These are phyloP conservation scores for Colletotrichum tamarilloi DNA, from an alignment of 2,329 filamentous ascomycete genomes.

Conservation along the genomic window DNA sequence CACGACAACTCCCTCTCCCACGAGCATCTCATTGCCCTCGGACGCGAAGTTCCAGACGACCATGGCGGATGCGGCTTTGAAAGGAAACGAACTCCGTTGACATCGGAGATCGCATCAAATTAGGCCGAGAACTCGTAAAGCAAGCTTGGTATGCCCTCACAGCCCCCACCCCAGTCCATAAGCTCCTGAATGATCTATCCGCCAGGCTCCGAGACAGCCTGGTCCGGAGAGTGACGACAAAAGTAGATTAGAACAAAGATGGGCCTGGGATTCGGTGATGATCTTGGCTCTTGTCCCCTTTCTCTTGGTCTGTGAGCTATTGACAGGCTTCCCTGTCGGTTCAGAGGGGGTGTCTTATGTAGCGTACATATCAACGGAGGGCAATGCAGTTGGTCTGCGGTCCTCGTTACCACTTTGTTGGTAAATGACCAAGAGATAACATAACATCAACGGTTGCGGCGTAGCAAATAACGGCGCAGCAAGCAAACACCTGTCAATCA, in stretches of 20 bases:
- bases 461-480: neutral
- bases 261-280: neutral
- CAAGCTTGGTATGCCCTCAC: neutral
- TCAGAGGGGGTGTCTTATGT: neutral
- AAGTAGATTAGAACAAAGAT: slow-evolving; percentile 4
- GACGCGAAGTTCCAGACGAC: neutral
- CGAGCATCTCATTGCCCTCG: neutral
- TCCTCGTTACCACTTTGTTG: slow-evolving; percentile 23
- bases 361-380: neutral
- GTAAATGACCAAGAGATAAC: slow-evolving; percentile 31
- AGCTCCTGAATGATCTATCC: neutral
- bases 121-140: neutral
- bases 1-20: neutral
- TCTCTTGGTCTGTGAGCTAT: slow-evolving; percentile 23
- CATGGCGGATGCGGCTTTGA: neutral
- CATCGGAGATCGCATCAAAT: neutral
- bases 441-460: slow-evolving; percentile 9
- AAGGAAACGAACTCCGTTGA: neutral
- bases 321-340: neutral
- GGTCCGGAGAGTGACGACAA: slow-evolving; percentile 18
- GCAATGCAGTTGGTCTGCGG: slow-evolving; percentile 3
- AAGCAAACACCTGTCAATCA: neutral
- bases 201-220: slow-evolving; percentile 13
- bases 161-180: neutral
- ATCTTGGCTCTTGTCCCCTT: slow-evolving; percentile 24